These are phyloP conservation scores for Endotrypanum monterogeii DNA, from an alignment of 208 protist genomes.

Conservation along the genomic window DNA sequence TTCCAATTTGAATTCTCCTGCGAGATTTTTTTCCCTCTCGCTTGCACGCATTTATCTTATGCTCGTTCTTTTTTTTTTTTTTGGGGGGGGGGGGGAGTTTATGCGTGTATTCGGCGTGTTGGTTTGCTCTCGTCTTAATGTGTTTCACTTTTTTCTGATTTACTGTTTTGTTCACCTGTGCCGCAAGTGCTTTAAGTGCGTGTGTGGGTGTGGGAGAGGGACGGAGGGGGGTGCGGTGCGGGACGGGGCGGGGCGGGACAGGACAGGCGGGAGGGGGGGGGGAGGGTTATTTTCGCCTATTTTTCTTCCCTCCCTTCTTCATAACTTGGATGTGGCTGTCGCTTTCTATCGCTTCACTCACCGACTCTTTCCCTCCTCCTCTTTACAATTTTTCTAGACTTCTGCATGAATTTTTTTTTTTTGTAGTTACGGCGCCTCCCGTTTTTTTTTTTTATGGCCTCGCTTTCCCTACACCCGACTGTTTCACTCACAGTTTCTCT, in stretches of 20 bases:
- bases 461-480: not conserved
- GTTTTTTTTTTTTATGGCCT: not conserved
- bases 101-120: conserved; percentile 3
- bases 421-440: conserved; percentile 2
- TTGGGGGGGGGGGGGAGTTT: no score
- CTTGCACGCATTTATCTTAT: not conserved
- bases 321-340: not conserved
- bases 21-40: conserved; percentile 10
- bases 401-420: conserved; percentile 1
- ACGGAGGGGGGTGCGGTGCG: no score
- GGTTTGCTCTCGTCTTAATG: not conserved
- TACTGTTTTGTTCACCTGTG: not conserved
- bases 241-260: no score
- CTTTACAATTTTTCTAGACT: not conserved
- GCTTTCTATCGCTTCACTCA: not conserved
- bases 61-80: no score
- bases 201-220: no score
- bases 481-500: not conserved
- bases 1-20: not conserved
- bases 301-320: not conserved
- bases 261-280: not conserved
- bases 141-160: not conserved
- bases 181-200: not conserved
- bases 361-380: not conserved
- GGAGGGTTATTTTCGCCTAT: not conserved